A percentile compares a stretch with the other conserved stretches of the same genome.
Evolutionary conservation across 345 rosid species (phyloP).

Genomic region (Pelargonium nanum): DNA sequence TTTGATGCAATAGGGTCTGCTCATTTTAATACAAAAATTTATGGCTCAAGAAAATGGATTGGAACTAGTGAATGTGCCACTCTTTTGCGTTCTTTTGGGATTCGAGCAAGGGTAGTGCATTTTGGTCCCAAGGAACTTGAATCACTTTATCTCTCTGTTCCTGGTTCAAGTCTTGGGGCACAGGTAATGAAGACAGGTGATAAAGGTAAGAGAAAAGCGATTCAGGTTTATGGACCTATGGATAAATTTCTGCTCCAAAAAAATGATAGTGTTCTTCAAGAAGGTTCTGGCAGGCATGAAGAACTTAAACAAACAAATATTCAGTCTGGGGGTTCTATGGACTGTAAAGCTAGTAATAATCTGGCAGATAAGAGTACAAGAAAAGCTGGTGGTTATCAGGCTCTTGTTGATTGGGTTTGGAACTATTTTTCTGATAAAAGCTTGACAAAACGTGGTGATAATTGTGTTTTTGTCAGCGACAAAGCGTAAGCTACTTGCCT

Average conservation of each 20-base stretch:
- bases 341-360: slow-evolving; percentile 5
- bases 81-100: slow-evolving; percentile 62
- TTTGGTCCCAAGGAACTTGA: slow-evolving; percentile 52
- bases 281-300: slow-evolving; percentile 2
- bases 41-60: slow-evolving; percentile 47
- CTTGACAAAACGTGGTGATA: slow-evolving; percentile 14
- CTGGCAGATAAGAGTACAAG: slow-evolving; percentile 12
- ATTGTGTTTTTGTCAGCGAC: slow-evolving; percentile 31
- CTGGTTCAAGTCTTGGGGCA: slow-evolving; percentile 36
- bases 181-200: slow-evolving; percentile 3
- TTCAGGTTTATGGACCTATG: slow-evolving; percentile 51
- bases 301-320: slow-evolving; percentile 2
- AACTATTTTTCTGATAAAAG: slow-evolving; percentile 52
- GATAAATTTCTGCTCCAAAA: slow-evolving; percentile 37
- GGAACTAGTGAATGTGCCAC: slow-evolving; percentile 81
- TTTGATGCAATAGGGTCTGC: slow-evolving; percentile 54
- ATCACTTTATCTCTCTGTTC: slow-evolving; percentile 50
- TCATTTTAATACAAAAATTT: slow-evolving; percentile 40
- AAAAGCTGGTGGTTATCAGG: slow-evolving; percentile 25
- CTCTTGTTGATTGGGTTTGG: slow-evolving; percentile 75
- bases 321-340: slow-evolving; percentile 8
- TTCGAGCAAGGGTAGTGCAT: slow-evolving; percentile 63
- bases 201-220: slow-evolving; percentile 23
- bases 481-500: slow-evolving; percentile 28
- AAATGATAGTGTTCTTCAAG: slow-evolving; percentile 10